phyloP scores from a whole-genome alignment of 768 basidiomycete genomes.

The Russula virescens region DNA sequence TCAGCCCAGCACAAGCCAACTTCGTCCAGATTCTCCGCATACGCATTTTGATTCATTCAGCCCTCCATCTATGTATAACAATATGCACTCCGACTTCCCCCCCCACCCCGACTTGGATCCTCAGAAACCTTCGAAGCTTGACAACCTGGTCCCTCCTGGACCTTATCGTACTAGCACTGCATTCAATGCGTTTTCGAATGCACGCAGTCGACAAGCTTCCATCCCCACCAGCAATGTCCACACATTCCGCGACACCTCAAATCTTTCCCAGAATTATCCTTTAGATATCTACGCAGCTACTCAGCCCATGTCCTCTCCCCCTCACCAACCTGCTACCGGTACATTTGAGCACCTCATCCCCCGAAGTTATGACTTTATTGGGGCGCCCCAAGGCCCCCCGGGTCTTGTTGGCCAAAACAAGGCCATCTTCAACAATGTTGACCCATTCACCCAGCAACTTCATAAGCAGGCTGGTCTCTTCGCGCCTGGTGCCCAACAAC shows the following conservation, averaged over 20 bases:
- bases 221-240: slow-evolving; percentile 15
- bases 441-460: slow-evolving; percentile 24
- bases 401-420: slow-evolving; percentile 20
- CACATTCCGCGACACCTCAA: slow-evolving; percentile 26
- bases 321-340: slow-evolving; percentile 20
- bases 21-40: slow-evolving; percentile 49
- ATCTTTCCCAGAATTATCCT: slow-evolving; percentile 23
- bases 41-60: slow-evolving; percentile 35
- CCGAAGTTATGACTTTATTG: slow-evolving; percentile 20
- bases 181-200: slow-evolving; percentile 25
- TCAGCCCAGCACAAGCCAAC: slow-evolving; percentile 46
- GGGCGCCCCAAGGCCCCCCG: slow-evolving; percentile 13
- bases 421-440: slow-evolving; percentile 17
- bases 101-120: slow-evolving; percentile 20
- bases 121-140: slow-evolving; percentile 21
- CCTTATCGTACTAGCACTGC: slow-evolving; percentile 25
- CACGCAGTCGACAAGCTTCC: slow-evolving; percentile 22
- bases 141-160: slow-evolving; percentile 23
- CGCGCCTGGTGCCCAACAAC: slow-evolving; percentile 33
- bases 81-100: slow-evolving; percentile 20
- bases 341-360: slow-evolving; percentile 20
- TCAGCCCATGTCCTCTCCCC: slow-evolving; percentile 22
- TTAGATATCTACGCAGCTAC: slow-evolving; percentile 23
- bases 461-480: slow-evolving; percentile 26
- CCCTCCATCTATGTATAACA: slow-evolving; percentile 32